Percentiles rank a stretch among this genome's conserved stretches.
Evolutionary conservation across 495 filamentous ascomycete species (phyloP).

Genomic region (Daldinia grandis): DNA sequence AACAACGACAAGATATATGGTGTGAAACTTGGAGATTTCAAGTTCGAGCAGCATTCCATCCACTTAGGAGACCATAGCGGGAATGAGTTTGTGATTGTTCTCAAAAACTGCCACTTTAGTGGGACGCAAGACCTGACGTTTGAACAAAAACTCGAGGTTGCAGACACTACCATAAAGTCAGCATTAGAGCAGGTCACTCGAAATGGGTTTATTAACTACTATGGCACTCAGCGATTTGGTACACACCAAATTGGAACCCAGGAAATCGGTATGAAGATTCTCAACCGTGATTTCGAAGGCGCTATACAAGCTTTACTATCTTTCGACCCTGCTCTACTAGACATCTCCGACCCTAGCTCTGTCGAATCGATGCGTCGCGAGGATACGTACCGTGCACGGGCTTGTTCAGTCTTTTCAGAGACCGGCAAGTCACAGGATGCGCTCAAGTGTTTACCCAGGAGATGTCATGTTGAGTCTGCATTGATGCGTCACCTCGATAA

Average conservation of each 20-base stretch:
- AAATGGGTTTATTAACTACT: slow-evolving; percentile 94
- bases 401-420: slow-evolving; percentile 73
- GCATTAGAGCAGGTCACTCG: slow-evolving; percentile 64
- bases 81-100: slow-evolving; percentile 91
- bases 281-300: slow-evolving; percentile 79
- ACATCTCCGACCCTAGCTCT: slow-evolving; percentile 48
- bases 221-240: slow-evolving; percentile 92
- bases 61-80: slow-evolving; percentile 83
- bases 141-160: slow-evolving; percentile 48
- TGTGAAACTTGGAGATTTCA: slow-evolving; percentile 78
- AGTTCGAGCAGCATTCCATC: slow-evolving; percentile 72
- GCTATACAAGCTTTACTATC: slow-evolving; percentile 77
- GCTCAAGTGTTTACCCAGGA: slow-evolving; percentile 73
- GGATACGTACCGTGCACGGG: slow-evolving; percentile 77
- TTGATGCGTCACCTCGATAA: slow-evolving; percentile 77
- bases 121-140: slow-evolving; percentile 49
- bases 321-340: slow-evolving; percentile 65
- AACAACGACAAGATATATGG: slow-evolving; percentile 67
- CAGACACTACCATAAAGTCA: slow-evolving; percentile 49
- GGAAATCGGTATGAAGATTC: slow-evolving; percentile 79
- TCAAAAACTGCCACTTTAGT: slow-evolving; percentile 78
- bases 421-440: slow-evolving; percentile 64
- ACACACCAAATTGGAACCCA: slow-evolving; percentile 84
- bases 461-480: slow-evolving; percentile 78
- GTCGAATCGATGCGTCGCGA: slow-evolving; percentile 56